Evolutionary conservation across 345 rosid genomes (phyloP).

Genomic region (Eucalyptus sp.): DNA sequence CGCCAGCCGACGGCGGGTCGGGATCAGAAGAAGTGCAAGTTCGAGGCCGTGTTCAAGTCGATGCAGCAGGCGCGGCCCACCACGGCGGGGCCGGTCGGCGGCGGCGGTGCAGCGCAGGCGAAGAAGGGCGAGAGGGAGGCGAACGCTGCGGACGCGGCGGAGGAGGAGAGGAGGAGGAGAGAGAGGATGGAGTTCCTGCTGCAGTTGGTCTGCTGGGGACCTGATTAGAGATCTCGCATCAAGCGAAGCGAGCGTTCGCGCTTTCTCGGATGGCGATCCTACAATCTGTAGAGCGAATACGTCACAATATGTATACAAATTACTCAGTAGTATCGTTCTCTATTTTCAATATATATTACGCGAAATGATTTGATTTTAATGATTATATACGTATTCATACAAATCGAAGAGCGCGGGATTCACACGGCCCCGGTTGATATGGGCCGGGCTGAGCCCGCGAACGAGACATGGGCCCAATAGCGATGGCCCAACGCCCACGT

Average conservation of each 20-base stretch:
- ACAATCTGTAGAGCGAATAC: not conserved
- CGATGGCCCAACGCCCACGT: not conserved
- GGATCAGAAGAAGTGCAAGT: not conserved
- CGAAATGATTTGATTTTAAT: not conserved
- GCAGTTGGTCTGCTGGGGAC: constrained; percentile 23
- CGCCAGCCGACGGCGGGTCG: not conserved
- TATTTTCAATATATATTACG: not conserved
- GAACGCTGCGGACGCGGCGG: not conserved
- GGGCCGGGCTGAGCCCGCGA: not conserved
- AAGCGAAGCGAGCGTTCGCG: not conserved
- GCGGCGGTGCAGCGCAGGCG: no score
- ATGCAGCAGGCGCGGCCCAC: not conserved
- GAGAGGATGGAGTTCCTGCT: constrained; percentile 10
- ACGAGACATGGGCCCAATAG: not conserved
- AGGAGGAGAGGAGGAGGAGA: not conserved
- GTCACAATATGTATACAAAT: not conserved
- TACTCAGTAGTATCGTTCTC: not conserved
- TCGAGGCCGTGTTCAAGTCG: not conserved
- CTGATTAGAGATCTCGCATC: not conserved
- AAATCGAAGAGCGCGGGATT: not conserved
- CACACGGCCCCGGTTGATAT: not conserved
- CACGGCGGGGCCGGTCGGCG: not conserved
- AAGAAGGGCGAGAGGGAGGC: not conserved
- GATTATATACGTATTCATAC: not conserved
- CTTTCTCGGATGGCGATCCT: not conserved